Percentiles rank a stretch among this genome's conserved stretches.
phyloP scores from a whole-genome alignment of 1,139 yeast species.

The Sugiyamaella neomexicana region DNA sequence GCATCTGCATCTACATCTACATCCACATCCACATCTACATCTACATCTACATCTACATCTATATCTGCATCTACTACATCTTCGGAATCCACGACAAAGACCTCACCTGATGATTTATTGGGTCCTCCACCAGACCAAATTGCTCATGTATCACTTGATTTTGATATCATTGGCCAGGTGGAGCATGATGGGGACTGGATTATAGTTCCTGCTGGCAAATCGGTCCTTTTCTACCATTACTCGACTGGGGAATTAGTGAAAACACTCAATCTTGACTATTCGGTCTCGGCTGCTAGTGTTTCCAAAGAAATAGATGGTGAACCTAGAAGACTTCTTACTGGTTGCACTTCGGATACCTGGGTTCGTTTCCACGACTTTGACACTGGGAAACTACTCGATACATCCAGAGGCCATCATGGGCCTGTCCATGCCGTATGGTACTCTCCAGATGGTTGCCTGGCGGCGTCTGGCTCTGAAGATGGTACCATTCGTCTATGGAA shows the following conservation, averaged over 20 bases:
- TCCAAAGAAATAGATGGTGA: slow-evolving; percentile 27
- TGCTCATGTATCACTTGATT: slow-evolving; percentile 27
- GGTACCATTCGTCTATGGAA: slow-evolving; percentile 69
- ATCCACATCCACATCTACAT: background rate
- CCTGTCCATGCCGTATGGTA: slow-evolving; percentile 42
- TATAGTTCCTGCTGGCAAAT: slow-evolving; percentile 35
- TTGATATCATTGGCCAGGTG: slow-evolving; percentile 33
- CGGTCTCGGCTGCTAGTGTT: slow-evolving; percentile 37
- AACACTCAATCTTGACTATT: slow-evolving; percentile 34
- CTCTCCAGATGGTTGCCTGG: slow-evolving; percentile 41
- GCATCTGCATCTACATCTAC: slow-evolving; percentile 1
- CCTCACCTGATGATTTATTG: background rate
- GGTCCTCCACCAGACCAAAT: slow-evolving; percentile 17
- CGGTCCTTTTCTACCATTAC: slow-evolving; percentile 32
- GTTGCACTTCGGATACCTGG: slow-evolving; percentile 40
- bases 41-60: slow-evolving; percentile 4
- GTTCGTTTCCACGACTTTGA: slow-evolving; percentile 39
- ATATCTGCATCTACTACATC: background rate
- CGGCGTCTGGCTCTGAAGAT: slow-evolving; percentile 70
- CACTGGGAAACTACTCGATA: slow-evolving; percentile 36
- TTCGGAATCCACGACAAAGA: background rate
- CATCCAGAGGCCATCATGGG: slow-evolving; percentile 42
- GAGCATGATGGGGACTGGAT: slow-evolving; percentile 32
- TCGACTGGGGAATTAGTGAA: slow-evolving; percentile 29
- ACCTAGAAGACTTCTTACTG: slow-evolving; percentile 36